Base-by-base conservation (phyloP, 1,284 basidiomycete genomes). In the Cystobasidiaceae sp. region DNA sequence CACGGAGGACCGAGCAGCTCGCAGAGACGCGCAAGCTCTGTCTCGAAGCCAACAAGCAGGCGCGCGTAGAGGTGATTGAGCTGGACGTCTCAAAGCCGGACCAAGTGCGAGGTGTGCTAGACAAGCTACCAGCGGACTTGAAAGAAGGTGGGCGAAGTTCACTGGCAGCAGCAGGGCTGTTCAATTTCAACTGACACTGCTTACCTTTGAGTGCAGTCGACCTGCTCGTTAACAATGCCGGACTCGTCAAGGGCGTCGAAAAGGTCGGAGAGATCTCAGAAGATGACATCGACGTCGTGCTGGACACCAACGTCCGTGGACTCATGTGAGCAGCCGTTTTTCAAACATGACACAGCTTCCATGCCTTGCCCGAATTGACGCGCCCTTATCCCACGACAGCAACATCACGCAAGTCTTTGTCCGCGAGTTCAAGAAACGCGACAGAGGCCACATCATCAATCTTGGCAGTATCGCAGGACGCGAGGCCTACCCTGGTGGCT, bases 391-490 rank as follows among this genome's bases (percentile, higher is more conserved):
- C n/a, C n/a, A 25, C 48, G 33, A 2, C 13, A 9, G 33, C 21
- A 21, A 32, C 25, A 39, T 69, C 3, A 71, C 69, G 0, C 71
- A 73, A 59, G 44, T 70, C 5, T 78, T 92, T 49, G 79, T 93
- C 74, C 85, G 82, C 87, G 91, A 91, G 70, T 97, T 98, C 84
- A 97, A 93, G 79, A 83, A 82, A 68, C 87, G 85, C 73, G 85
- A 89, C 71, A 79, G 85, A 0, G 96, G 96, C 0, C 93, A 97
- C 78, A 81, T 99, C 71, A 96, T 99, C 79, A 94, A 96, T 78
- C 81, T 99, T 66, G 93, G 54, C 39, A 46, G 43, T 41, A 46
- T 46, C 17, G 43, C 56, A 15, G 92, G 94, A 43, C 81, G 86
- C 17, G 94, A 98, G 75, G 78, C 94, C 0, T 98, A 99, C 74